Evolutionary conservation across 768 basidiomycete species (phyloP).

Genomic region (Boletus sp.): DNA sequence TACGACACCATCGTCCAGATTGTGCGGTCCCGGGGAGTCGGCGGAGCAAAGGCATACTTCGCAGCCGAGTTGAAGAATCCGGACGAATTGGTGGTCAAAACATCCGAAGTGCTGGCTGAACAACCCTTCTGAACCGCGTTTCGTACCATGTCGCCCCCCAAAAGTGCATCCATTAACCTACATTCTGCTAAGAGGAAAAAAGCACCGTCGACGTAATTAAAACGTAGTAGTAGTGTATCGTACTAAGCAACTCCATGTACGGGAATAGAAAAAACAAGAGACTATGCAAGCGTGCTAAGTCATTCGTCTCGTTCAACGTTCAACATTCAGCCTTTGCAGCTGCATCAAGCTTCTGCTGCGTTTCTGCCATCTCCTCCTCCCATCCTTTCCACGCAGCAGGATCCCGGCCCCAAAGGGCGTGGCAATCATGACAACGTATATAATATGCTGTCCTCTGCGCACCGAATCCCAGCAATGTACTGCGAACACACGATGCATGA

Average conservation of each 20-base stretch:
- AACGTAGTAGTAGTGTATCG: neutral
- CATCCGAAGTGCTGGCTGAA: conserved; percentile 51
- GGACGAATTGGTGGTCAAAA: conserved; percentile 49
- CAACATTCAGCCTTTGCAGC: neutral
- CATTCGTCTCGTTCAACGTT: neutral
- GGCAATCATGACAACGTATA: conserved; percentile 52
- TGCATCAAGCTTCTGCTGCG: conserved; percentile 34
- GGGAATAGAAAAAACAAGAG: neutral
- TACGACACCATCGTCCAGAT: conserved; percentile 43
- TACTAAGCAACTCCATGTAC: neutral
- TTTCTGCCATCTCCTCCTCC: conserved; percentile 42
- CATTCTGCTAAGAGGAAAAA: neutral
- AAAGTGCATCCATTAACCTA: neutral
- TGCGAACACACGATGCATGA: conserved; percentile 24
- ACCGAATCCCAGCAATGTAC: conserved; percentile 41
- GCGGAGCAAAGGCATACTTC: conserved; percentile 52
- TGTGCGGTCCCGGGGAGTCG: conserved; percentile 42
- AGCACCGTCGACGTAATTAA: neutral
- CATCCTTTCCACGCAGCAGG: conserved; percentile 41
- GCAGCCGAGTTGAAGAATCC: conserved; percentile 47
- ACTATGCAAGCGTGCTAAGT: neutral
- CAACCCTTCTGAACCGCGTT: conserved; percentile 45
- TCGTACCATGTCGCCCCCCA: no score
- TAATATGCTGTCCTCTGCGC: conserved; percentile 40
- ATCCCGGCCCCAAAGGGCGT: conserved; percentile 35